phyloP scores from a whole-genome alignment of 331 rosid genomes.

The Malus hybrid region DNA sequence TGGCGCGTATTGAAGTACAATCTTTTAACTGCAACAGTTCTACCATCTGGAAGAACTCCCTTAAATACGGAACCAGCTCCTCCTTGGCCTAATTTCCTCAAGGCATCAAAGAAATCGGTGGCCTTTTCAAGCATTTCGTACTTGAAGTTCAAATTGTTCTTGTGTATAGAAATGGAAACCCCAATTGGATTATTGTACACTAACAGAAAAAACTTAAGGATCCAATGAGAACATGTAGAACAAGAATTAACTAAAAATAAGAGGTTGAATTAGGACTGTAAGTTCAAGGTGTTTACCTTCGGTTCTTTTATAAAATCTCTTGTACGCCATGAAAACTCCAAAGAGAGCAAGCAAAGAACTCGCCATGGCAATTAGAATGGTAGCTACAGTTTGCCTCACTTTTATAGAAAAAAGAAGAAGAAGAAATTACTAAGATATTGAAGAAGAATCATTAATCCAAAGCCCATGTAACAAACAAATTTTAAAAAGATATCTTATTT shows the following conservation, averaged over 20 bases:
- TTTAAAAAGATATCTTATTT: no score
- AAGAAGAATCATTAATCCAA: no score
- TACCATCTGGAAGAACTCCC: slow-evolving; percentile 46
- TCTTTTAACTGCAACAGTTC: slow-evolving; percentile 44
- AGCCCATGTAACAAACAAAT: no score
- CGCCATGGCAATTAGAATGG: slow-evolving; percentile 10
- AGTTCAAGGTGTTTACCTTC: slow-evolving; percentile 17
- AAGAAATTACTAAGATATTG: background rate
- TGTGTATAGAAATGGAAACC: slow-evolving; percentile 1
- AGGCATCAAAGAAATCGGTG: slow-evolving; percentile 26
- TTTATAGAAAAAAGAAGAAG: background rate
- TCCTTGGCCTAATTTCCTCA: slow-evolving; percentile 43
- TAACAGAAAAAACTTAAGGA: slow-evolving; percentile 4
- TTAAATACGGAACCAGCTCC: slow-evolving; percentile 50
- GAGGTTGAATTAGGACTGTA: background rate
- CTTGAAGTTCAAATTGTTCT: slow-evolving; percentile 30
- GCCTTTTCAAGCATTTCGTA: slow-evolving; percentile 50
- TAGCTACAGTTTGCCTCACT: slow-evolving; percentile 19
- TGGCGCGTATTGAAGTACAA: slow-evolving; percentile 36
- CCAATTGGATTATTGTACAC: background rate
- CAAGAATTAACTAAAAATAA: background rate
- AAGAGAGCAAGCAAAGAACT: slow-evolving; percentile 15
- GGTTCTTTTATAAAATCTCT: background rate
- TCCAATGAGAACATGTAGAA: slow-evolving; percentile 2
- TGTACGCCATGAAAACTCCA: slow-evolving; percentile 17